Conservation (phyloP, 306 rosid species). For the Quercus parvula region DNA sequence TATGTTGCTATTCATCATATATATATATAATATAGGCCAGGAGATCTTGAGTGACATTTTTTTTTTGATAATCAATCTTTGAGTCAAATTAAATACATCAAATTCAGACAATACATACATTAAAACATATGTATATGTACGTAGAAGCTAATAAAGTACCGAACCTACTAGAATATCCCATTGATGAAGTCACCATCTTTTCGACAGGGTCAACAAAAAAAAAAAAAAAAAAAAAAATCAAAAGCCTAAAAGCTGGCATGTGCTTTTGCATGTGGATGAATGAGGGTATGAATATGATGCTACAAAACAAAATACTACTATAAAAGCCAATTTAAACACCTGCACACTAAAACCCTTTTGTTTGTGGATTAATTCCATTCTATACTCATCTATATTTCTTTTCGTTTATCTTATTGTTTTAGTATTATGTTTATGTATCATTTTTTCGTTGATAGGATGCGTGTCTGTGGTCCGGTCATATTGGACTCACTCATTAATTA, state of each 20-base stretch:
- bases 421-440: neutral
- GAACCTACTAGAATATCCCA: neutral
- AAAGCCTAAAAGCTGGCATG: slow-evolving; percentile 7
- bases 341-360: neutral
- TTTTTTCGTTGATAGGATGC: neutral
- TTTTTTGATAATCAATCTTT: too few species aligned
- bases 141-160: neutral
- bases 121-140: neutral
- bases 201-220: neutral
- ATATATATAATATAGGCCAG: neutral
- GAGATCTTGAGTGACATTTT: neutral
- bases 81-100: neutral
- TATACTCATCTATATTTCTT: neutral
- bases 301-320: neutral
- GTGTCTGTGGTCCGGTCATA: neutral
- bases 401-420: neutral
- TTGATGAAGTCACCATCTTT: neutral
- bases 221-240: neutral
- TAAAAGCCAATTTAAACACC: neutral
- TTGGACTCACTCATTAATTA: neutral
- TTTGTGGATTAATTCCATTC: neutral
- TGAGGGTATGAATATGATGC: neutral
- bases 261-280: slow-evolving; percentile 11
- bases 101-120: neutral
- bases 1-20: neutral